phyloP scores from a whole-genome alignment of 1,284 basidiomycete species.

The Inonotus obliquus region DNA sequence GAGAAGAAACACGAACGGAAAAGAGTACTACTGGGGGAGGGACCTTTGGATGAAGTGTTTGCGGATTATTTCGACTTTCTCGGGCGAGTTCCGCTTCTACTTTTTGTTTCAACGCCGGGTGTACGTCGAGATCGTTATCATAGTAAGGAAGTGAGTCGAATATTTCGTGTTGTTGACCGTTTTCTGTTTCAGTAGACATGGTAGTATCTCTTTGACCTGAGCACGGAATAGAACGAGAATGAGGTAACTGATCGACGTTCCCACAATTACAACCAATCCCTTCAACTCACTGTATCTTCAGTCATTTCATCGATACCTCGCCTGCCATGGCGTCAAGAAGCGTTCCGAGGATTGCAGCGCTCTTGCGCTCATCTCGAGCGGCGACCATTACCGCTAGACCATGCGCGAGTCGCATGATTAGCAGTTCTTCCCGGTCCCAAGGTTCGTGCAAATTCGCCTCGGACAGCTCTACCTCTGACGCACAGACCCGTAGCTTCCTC shows the following conservation, averaged over 20 bases:
- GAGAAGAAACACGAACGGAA: conserved; percentile 45
- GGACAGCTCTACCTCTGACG: not conserved
- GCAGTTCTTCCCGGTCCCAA: conserved; percentile 43
- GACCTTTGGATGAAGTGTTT: conserved; percentile 62
- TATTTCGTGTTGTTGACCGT: conserved; percentile 24
- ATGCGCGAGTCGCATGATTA: conserved; percentile 18
- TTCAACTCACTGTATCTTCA: too few species aligned
- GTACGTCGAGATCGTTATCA: conserved; percentile 85
- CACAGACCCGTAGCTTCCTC: conserved; percentile 44
- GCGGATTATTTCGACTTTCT: conserved; percentile 50
- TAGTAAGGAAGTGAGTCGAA: conserved; percentile 93
- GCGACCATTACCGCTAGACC: conserved; percentile 3
- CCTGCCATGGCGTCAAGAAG: conserved; percentile 48
- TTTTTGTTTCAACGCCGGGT: conserved; percentile 64
- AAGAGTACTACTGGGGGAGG: conserved; percentile 67
- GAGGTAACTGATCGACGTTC: conserved; percentile 1
- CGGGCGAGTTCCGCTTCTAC: conserved; percentile 70
- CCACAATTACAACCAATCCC: conserved; percentile 7
- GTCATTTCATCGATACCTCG: not conserved
- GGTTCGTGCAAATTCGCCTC: conserved; percentile 32
- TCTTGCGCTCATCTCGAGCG: conserved; percentile 12
- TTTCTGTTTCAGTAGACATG: conserved; percentile 18
- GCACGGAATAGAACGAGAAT: too few species aligned
- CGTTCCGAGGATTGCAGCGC: conserved; percentile 10
- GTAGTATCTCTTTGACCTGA: not conserved